Evolutionary conservation across 1,284 basidiomycete genomes (phyloP), one percentile per base, ranked within the genome.

Genomic region (Earliella scabrosa): DNA sequence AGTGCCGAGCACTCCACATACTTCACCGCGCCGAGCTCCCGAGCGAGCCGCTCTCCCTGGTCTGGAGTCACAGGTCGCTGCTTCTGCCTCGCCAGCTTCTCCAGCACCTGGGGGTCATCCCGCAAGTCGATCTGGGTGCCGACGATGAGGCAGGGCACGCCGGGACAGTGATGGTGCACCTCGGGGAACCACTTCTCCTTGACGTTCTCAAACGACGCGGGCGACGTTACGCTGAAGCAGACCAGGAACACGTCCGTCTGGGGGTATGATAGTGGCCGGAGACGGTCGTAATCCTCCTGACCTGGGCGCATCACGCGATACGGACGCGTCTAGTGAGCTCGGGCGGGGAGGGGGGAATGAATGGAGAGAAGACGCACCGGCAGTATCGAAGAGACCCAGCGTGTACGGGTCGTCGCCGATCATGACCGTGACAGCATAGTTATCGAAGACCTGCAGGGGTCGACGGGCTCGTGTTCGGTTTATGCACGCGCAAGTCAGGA

Each of bases 161-260:
- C 97, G n/a, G 97, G 97, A 82, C 97, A 99, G 75, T 99, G 97
- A 76, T 99, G 97, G 74, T 96, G 95, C 49, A 99, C 97, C 80
- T 99, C 97, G 26, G 97, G 97, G 85, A 98, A 98, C 97, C 97
- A 99, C 76, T 99, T 99, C 79, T 99, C 97, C 84, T 97, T 98
- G 69, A 99, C 97, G 90, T 99, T 99, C 77, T 99, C 97, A 72
- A 98, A 99, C 50, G 95, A 98, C 35, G 97, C 96, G 5, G 97
- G 97, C 23, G 93, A 97, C 31, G 96, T 98, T 65, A 99, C 97
- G 71, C 93, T 97, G 82, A 98, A 99, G 80, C 97, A 99, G 66
- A 99, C 96, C 55, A 99, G 85, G 84, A 99, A 99, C 54, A 99
- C 97, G 71, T 99, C 97, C 63, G 97, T 99, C 80, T 99, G 97